Conservation (phyloP, 306 rosid genomes). For the Crataegus laevigata region DNA sequence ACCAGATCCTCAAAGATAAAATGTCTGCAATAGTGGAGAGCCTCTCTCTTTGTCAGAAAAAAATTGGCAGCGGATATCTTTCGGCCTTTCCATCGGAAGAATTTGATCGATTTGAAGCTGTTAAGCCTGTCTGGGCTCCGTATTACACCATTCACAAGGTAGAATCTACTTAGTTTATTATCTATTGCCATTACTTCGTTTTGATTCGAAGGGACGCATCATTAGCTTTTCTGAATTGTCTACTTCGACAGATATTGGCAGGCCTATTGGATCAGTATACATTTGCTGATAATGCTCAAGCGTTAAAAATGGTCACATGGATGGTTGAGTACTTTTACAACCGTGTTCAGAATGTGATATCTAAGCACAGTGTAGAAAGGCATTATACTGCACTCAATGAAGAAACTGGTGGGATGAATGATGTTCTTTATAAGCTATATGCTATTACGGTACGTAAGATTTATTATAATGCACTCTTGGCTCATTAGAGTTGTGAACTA, state of each 20-base stretch:
- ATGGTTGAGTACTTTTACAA: slow-evolving; percentile 87
- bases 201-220: background rate
- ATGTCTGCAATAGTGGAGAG: slow-evolving; percentile 49
- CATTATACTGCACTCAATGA: slow-evolving; percentile 64
- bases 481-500: background rate
- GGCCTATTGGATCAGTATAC: slow-evolving; percentile 86
- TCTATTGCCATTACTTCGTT: background rate
- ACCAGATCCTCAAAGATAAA: slow-evolving; percentile 42
- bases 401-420: slow-evolving; percentile 99
- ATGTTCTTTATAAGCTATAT: slow-evolving; percentile 75
- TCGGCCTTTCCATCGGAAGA: slow-evolving; percentile 76
- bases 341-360: slow-evolving; percentile 68
- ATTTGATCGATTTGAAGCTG: slow-evolving; percentile 66
- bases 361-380: slow-evolving; percentile 35
- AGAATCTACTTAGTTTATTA: background rate
- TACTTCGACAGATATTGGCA: slow-evolving; percentile 59
- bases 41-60: slow-evolving; percentile 61
- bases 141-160: slow-evolving; percentile 99
- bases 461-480: background rate
- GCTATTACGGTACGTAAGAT: slow-evolving; percentile 51
- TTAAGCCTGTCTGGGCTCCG: slow-evolving; percentile 75
- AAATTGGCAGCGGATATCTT: slow-evolving; percentile 74
- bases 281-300: slow-evolving; percentile 47
- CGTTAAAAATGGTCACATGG: slow-evolving; percentile 59
- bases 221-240: background rate